Evolutionary conservation across 208 protist species (phyloP).

Genomic region (Trichomonas gallinae): DNA sequence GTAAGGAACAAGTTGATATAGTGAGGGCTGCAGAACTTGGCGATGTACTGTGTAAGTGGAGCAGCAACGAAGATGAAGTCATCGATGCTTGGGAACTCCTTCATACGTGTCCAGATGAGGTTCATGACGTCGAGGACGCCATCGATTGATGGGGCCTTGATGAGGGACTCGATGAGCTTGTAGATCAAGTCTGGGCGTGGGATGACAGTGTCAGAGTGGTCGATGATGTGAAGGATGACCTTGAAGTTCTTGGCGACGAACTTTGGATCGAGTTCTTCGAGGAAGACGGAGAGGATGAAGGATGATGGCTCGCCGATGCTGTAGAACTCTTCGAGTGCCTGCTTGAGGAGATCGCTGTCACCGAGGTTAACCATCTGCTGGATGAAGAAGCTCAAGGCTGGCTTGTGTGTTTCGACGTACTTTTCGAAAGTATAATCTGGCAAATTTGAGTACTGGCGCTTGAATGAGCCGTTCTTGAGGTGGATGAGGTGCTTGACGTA

Average conservation of each 20-base stretch:
- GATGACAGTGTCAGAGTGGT: not conserved
- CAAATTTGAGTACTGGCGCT: not conserved
- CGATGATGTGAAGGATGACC: not conserved
- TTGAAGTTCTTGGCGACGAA: not conserved
- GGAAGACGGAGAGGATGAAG: not conserved
- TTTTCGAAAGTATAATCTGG: not conserved
- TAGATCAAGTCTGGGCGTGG: not conserved
- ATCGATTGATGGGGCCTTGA: not conserved
- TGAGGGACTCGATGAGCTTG: not conserved
- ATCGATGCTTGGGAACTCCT: not conserved
- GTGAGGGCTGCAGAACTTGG: not conserved
- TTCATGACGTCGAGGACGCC: not conserved
- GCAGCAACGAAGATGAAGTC: conserved; percentile 8
- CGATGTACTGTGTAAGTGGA: not conserved
- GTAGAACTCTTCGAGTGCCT: not conserved
- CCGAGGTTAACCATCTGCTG: not conserved
- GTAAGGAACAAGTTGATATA: not conserved
- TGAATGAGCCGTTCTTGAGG: not conserved
- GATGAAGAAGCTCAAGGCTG: not conserved
- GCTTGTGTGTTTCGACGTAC: not conserved
- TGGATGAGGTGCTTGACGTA: not conserved
- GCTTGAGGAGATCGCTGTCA: not conserved
- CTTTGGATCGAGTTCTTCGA: not conserved
- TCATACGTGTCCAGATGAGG: not conserved
- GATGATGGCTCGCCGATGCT: not conserved